These are phyloP conservation scores for Solanum sitiens DNA, from an alignment of 257 asterid genomes.

Conservation along the genomic window DNA sequence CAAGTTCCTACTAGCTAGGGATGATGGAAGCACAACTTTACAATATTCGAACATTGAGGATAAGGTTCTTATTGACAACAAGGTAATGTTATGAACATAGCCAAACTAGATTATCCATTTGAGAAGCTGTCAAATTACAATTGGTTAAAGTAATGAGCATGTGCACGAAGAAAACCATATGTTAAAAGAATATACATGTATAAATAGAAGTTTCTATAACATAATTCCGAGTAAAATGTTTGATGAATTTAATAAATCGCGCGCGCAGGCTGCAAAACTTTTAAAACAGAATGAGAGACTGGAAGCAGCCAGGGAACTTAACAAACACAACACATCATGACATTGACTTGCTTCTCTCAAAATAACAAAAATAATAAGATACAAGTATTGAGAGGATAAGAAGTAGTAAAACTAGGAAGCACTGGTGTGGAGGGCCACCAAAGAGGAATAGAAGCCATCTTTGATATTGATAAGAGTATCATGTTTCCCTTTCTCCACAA, in stretches of 20 bases:
- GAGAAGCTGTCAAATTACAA: not conserved
- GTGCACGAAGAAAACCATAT: not conserved
- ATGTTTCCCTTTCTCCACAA: constrained; percentile 88
- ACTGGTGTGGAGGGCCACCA: constrained; percentile 56
- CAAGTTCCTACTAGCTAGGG: not conserved
- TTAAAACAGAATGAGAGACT: not conserved
- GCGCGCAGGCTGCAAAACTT: not conserved
- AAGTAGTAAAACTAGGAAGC: constrained; percentile 5
- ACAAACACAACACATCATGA: not conserved
- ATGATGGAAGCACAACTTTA: not conserved
- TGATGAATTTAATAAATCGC: too few species aligned
- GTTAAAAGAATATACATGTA: not conserved
- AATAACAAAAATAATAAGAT: not conserved
- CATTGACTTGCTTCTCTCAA: not conserved
- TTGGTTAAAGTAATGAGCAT: not conserved
- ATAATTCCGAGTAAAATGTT: too few species aligned
- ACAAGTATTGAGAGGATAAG: not conserved
- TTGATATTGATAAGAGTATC: constrained; percentile 46
- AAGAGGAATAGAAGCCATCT: constrained; percentile 64
- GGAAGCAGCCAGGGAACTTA: not conserved
- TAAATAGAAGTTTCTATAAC: not conserved
- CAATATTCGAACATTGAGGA: not conserved
- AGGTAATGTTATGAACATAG: not conserved
- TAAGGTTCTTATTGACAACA: not conserved
- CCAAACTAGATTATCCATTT: not conserved